phyloP scores from a whole-genome alignment of 1,139 yeast genomes.

The Candida labiduridarum region DNA sequence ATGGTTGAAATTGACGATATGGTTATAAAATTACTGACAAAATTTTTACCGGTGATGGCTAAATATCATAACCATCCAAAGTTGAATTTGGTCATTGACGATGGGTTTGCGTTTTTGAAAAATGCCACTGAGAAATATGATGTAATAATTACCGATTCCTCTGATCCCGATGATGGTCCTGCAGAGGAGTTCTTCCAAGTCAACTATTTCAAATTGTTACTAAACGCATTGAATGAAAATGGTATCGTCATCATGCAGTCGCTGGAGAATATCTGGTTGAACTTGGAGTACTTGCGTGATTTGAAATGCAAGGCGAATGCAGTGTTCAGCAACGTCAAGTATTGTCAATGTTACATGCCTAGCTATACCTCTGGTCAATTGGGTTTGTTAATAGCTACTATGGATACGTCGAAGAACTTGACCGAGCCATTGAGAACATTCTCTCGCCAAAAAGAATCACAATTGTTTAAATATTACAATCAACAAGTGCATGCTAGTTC shows the following conservation, averaged over 20 bases:
- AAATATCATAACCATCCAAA: slow-evolving; percentile 69
- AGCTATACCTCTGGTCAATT: slow-evolving; percentile 96
- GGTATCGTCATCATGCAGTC: slow-evolving; percentile 93
- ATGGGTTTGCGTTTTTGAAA: slow-evolving; percentile 82
- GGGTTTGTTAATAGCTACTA: slow-evolving; percentile 83
- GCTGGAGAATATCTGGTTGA: slow-evolving; percentile 90
- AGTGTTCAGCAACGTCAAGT: slow-evolving; percentile 81
- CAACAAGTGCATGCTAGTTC: slow-evolving; percentile 72
- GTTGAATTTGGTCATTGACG: slow-evolving; percentile 75
- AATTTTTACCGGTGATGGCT: slow-evolving; percentile 83
- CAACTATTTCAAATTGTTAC: slow-evolving; percentile 73
- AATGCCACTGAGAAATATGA: slow-evolving; percentile 56
- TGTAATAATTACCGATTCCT: slow-evolving; percentile 91
- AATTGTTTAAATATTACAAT: slow-evolving; percentile 72
- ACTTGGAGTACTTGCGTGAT: slow-evolving; percentile 63
- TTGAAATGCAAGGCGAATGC: slow-evolving; percentile 60
- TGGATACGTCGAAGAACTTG: slow-evolving; percentile 54
- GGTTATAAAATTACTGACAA: slow-evolving; percentile 74
- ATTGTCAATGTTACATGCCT: slow-evolving; percentile 89
- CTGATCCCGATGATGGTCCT: slow-evolving; percentile 98
- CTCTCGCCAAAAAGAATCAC: slow-evolving; percentile 48
- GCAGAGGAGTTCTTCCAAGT: slow-evolving; percentile 91
- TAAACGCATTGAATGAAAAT: slow-evolving; percentile 65
- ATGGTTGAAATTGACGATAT: slow-evolving; percentile 91
- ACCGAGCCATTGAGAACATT: slow-evolving; percentile 54